Base-by-base conservation (phyloP, 2,329 filamentous ascomycete species). In the Seiridium cupressi region DNA sequence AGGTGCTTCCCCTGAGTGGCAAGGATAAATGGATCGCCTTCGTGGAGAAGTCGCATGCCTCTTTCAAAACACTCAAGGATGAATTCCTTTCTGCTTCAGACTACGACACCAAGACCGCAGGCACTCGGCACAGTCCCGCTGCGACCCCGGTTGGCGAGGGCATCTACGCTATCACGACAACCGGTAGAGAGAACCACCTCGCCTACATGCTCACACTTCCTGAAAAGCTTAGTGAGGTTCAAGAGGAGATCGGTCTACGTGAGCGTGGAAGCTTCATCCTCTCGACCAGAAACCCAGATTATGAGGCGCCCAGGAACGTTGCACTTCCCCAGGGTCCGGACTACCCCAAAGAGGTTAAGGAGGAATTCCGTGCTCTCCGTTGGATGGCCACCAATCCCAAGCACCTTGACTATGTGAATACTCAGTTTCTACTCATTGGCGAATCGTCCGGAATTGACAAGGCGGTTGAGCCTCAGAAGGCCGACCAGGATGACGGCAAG, bases 131-230 rank as follows among this genome's bases (percentile, higher is more conserved):
- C 55, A 82, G 80, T 0, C 88, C 91, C 0, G 85, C 89, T 1
- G 89, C 90, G 1, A 88, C 84, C 0, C 90, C 91, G 0, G 81
- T 93, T n/a, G 93, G 88, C 0, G 92, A 96, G 72, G 93, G 93
- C 0, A 86, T 96, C 0, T 97, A 97, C 67, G 89, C 89, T 0
- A 87, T 97, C 57, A 92, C 89, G 0, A 86, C 84, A 2, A 91
- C 89, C 0, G 87, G 86, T 1, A 80, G 88, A 0, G 85, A 89
- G 53, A 91, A 87, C 2, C 92, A 96, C 67, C 79, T 97, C 7
- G 90, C 84, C 0, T 97, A 97, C 69, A 84, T 93, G 61, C 77
- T 93, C 53, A 96, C 91, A 0, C 81, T 94, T 35, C 92, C 92
- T 0, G 77, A 83, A 3, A 77, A 90, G 61, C 71, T 91, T 1